Evolutionary conservation across 768 basidiomycete genomes (phyloP), one percentile per base, ranked within the genome.

Genomic region (Grammothele lineata): DNA sequence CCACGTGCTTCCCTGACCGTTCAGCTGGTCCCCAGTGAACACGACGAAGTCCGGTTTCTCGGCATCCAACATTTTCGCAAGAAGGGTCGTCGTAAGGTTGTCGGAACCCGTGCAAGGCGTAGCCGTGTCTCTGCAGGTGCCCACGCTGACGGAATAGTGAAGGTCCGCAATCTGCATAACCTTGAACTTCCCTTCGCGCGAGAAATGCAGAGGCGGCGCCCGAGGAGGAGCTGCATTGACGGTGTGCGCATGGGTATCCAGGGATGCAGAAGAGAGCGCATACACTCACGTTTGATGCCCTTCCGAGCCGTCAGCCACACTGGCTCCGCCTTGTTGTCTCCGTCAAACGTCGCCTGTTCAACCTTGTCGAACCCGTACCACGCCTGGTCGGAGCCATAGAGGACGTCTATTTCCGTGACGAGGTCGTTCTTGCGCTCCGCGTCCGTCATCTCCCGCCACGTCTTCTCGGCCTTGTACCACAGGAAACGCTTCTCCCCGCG

Each of bases 41-140:
- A 99, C 85, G 39, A 97, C 86, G 10, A 99, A 64, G 61, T 94
- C 91, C 0, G 95, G 95, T 57, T 87, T 83, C 67, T 95, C 92
- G 12, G 70, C 63, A 41, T 90, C 87, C 19, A 99, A 75, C 18
- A 81, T 75, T 32, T 67, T 76, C 6, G 72, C 78, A 34, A 99
- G 68, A 40, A 97, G 78, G 2, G 80, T 72, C n/a, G 72, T 74
- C 0, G 92, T 92, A 51, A 87, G 74, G 51, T 83, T 81, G 62
- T 98, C 95, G 2, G 92, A 87, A 32, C 72, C 71, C 14, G 66
- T 62, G 45, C 80, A 77, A 9, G 83, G 70, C 19, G 66, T 30
- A 18, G 66, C 61, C 2, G 86, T 85, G 50, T 96, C 92, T 30
- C 79, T 76, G 61, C 95, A 97, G 7, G 66, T 57, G 2, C 92